These are phyloP conservation scores for Mycena belliarum DNA, from an alignment of 768 basidiomycete species.

Conservation along the genomic window DNA sequence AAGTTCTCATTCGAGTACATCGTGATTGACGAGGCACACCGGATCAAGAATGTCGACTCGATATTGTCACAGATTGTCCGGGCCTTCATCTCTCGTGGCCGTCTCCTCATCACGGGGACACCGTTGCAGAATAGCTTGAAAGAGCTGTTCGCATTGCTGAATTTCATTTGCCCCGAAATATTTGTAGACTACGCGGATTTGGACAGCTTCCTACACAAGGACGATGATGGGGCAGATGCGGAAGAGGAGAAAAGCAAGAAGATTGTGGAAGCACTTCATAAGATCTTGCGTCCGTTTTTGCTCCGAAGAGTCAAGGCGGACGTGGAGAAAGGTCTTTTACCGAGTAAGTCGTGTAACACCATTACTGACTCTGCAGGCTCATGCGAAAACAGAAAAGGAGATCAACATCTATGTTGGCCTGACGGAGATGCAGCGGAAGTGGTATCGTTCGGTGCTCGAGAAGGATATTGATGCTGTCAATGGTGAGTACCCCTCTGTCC, in stretches of 20 bases:
- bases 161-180: conserved; percentile 97
- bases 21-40: conserved; percentile 96
- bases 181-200: conserved; percentile 90
- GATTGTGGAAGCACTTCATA: conserved; percentile 95
- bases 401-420: conserved; percentile 98
- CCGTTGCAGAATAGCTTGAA: conserved; percentile 97
- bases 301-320: conserved; percentile 93
- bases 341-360: conserved; percentile 53
- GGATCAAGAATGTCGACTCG: conserved; percentile 98
- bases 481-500: conserved; percentile 48
- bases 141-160: conserved; percentile 88
- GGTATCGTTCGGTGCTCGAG: conserved; percentile 94
- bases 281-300: conserved; percentile 93
- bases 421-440: conserved; percentile 96
- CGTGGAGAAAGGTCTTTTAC: conserved; percentile 93
- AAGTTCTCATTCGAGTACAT: conserved; percentile 98
- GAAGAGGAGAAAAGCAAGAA: conserved; percentile 88
- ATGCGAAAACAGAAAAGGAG: conserved; percentile 74
- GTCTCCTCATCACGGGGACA: conserved; percentile 94
- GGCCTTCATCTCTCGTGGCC: conserved; percentile 82
- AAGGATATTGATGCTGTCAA: conserved; percentile 99
- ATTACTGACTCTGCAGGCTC: background rate
- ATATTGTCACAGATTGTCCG: conserved; percentile 94
- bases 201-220: conserved; percentile 92
- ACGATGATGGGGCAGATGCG: conserved; percentile 60